phyloP scores from a whole-genome alignment of 2,329 filamentous ascomycete species.

The Penicillium sumatraense region DNA sequence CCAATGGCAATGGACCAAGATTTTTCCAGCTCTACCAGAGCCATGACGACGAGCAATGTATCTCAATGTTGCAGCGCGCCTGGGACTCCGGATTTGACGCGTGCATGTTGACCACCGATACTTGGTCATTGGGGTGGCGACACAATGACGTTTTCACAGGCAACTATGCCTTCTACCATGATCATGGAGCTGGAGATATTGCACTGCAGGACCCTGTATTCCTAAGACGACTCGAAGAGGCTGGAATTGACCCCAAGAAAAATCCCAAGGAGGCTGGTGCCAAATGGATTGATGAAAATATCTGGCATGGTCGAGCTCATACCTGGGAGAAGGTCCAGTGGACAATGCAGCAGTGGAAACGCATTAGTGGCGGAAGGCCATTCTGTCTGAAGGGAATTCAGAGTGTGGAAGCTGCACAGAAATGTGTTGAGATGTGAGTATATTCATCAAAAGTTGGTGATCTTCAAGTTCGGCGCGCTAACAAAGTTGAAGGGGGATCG shows the following conservation, averaged over 20 bases:
- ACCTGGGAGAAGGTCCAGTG: conserved; percentile 71
- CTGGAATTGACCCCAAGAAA: conserved; percentile 58
- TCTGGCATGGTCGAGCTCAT: conserved; percentile 67
- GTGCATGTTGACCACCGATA: conserved; percentile 66
- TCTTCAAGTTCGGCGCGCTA: neutral
- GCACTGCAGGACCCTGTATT: conserved; percentile 66
- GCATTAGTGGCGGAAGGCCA: conserved; percentile 59
- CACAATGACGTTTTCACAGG: conserved; percentile 60
- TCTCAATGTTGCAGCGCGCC: conserved; percentile 61
- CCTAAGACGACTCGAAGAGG: conserved; percentile 55
- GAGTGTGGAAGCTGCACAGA: conserved; percentile 16
- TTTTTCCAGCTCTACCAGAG: conserved; percentile 70
- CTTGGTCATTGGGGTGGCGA: conserved; percentile 67
- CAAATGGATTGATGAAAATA: conserved; percentile 64
- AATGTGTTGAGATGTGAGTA: conserved; percentile 11
- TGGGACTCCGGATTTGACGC: conserved; percentile 60
- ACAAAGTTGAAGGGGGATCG: neutral
- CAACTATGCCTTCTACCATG: conserved; percentile 68
- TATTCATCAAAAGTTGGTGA: neutral
- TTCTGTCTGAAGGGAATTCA: conserved; percentile 74
- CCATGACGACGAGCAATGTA: conserved; percentile 64
- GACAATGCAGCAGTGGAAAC: conserved; percentile 63
- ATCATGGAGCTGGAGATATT: conserved; percentile 57
- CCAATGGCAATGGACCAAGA: conserved; percentile 55
- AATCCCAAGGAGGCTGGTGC: conserved; percentile 60